These are phyloP conservation scores for Cladosporium oxysporum DNA, from an alignment of 2,329 filamentous ascomycete species.

Conservation along the genomic window DNA sequence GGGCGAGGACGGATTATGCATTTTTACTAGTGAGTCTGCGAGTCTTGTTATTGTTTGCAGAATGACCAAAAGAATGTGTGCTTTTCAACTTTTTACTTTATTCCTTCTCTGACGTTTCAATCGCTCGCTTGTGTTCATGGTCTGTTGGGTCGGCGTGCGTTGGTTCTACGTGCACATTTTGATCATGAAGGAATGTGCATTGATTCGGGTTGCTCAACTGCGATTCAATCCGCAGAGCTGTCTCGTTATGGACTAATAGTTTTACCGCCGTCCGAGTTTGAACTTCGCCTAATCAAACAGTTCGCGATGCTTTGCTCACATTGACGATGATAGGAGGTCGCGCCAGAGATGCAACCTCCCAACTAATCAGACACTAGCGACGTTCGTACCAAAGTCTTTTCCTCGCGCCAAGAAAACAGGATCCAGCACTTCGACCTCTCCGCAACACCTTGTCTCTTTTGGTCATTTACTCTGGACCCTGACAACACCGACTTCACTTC, in stretches of 20 bases:
- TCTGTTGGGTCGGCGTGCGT: neutral
- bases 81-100: neutral
- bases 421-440: too few species aligned
- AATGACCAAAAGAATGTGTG: conserved; percentile 20
- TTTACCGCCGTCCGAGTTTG: neutral
- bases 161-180: neutral
- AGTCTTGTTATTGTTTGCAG: conserved; percentile 19
- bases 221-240: neutral
- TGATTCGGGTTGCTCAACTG: neutral
- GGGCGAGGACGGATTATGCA: conserved; percentile 17
- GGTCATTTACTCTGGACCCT: neutral
- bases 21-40: conserved; percentile 19
- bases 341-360: neutral
- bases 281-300: neutral
- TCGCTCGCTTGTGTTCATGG: neutral
- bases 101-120: neutral
- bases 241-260: neutral
- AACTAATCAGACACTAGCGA: neutral
- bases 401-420: too few species aligned
- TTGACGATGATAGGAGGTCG: neutral
- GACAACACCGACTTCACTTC: neutral
- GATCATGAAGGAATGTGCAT: neutral
- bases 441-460: neutral
- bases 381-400: neutral
- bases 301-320: neutral